Evolutionary conservation across 208 protist genomes (phyloP).

Genomic region (Borovskyia barvae): DNA sequence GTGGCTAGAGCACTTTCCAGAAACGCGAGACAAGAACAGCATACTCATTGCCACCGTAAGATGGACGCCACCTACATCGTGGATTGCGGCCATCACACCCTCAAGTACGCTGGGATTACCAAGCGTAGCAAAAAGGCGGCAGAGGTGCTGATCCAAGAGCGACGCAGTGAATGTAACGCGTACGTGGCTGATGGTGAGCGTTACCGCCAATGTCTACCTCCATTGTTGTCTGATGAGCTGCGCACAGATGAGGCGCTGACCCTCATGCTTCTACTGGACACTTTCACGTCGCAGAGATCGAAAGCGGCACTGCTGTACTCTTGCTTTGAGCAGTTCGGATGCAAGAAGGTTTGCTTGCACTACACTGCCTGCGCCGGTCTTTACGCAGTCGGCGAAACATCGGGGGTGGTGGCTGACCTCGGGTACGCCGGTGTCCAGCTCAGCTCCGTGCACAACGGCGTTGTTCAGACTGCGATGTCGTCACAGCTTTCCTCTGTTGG

Average conservation of each 20-base stretch:
- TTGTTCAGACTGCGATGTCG: conserved; percentile 29
- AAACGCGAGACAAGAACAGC: too few species aligned
- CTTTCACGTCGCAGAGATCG: conserved; percentile 38
- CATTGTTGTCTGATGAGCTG: conserved; percentile 17
- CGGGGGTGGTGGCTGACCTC: conserved; percentile 66
- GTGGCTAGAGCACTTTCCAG: too few species aligned
- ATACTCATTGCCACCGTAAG: too few species aligned
- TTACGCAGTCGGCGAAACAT: conserved; percentile 64
- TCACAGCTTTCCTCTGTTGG: conserved; percentile 32
- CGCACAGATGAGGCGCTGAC: conserved; percentile 49
- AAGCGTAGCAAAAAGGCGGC: conserved; percentile 15
- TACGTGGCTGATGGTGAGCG: conserved; percentile 21
- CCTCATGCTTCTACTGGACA: conserved; percentile 56
- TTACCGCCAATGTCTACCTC: conserved; percentile 17
- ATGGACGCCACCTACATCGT: conserved; percentile 46
- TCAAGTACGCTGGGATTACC: conserved; percentile 51
- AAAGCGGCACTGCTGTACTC: conserved; percentile 58
- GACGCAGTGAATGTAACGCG: conserved; percentile 13
- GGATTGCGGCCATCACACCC: conserved; percentile 58
- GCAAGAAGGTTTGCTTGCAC: conserved; percentile 45
- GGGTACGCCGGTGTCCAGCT: conserved; percentile 64
- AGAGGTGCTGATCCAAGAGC: conserved; percentile 21
- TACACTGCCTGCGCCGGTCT: conserved; percentile 55
- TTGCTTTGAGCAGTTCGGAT: conserved; percentile 63
- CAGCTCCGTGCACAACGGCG: conserved; percentile 45